Base-by-base conservation (phyloP, 768 basidiomycete species). In the Phaeolepiota aurea region DNA sequence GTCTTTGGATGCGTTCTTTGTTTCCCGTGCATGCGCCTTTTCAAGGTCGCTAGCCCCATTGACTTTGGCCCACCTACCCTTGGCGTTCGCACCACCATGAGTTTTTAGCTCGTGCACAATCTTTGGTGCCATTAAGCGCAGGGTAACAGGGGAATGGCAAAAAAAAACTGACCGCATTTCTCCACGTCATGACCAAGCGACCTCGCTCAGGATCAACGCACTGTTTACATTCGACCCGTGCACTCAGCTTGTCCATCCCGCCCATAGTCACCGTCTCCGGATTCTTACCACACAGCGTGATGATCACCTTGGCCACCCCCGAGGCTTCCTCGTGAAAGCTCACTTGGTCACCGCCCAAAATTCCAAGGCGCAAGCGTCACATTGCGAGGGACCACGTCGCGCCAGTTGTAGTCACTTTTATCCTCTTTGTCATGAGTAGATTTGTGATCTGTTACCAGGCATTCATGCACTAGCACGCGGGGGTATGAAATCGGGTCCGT, bases 181-280 rank as follows among this genome's bases (percentile, higher is more conserved):
- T 53, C 62, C 62, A 65, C 18, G 44, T 54, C 61, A 64, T 62
- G 9, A 53, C 52, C 9, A 54, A 47, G 5, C 53, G 45, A n/a
- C 49, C 43, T 15, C 37, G 31, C 31, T 33, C 46, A 2, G 41
- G 35, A 19, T 49, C 50, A 3, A 43, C 23, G 39, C 62, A 66
- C 11, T 53, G 49, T 18, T 52, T 14, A 38, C 62, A 66, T 42
- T 66, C 61, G 5, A 66, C 15, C 32, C 62, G 43, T 14, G 43
- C 20, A 35, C 57, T 48, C 1, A 48, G 40, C 12, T 47, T 46
- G 23, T 61, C 50, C 62, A 66, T 62, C 20, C 20, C 37, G 1
- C 39, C 31, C 15, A 37, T 37, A 0, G 52, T 52, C 13, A 49
- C 28, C 3, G 44, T 44, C 9, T 46, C 37, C 2, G 64, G 55